These are phyloP conservation scores for Fusarium gaditjirri DNA, from an alignment of 2,329 filamentous ascomycete genomes.

Conservation along the genomic window DNA sequence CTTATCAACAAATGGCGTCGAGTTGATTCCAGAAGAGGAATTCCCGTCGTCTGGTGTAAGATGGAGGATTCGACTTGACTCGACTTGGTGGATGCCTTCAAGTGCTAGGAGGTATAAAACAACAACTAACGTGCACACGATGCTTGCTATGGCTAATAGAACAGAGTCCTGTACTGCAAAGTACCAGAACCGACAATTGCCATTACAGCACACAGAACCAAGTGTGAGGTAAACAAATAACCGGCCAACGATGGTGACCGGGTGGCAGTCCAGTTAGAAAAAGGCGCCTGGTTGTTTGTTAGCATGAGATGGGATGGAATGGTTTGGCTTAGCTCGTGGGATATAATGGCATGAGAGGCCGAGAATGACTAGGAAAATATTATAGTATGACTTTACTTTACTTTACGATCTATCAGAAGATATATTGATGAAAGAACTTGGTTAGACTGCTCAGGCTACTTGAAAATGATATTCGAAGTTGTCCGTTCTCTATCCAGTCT, in stretches of 20 bases:
- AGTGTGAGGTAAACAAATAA: neutral
- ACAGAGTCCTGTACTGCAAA: conserved; percentile 1
- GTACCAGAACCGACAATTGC: neutral
- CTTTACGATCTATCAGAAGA: neutral
- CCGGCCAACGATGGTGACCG: neutral
- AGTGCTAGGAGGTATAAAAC: neutral
- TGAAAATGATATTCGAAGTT: neutral
- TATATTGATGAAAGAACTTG: neutral
- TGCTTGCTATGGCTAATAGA: conserved; percentile 2
- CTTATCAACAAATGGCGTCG: conserved; percentile 4
- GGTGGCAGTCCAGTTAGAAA: neutral
- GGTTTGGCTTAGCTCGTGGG: conserved; percentile 1
- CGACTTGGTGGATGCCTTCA: neutral
- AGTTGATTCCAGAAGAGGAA: neutral
- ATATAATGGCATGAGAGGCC: conserved; percentile 13
- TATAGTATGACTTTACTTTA: neutral
- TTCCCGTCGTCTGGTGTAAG: conserved; percentile 14
- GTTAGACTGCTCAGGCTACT: neutral
- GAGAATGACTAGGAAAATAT: neutral
- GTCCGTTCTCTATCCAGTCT: neutral
- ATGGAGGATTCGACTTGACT: conserved; percentile 13
- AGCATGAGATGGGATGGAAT: conserved; percentile 21
- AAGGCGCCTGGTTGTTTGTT: conserved; percentile 4
- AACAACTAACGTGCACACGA: neutral
- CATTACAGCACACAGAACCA: neutral